Evolutionary conservation across 139 green algal species (phyloP).

Genomic region (Chlorella sp.): DNA sequence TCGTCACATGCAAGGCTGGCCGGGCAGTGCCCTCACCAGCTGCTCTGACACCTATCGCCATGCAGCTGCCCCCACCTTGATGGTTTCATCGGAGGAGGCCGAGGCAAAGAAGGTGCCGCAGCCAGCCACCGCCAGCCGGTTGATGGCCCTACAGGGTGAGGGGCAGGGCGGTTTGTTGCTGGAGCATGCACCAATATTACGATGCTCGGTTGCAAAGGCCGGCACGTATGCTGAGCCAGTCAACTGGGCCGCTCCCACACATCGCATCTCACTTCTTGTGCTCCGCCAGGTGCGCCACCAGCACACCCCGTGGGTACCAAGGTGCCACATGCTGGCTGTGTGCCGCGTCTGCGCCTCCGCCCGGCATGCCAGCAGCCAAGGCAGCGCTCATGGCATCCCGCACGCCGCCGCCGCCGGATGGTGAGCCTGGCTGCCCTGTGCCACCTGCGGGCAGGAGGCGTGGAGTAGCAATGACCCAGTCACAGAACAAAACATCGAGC

Average conservation of each 20-base stretch:
- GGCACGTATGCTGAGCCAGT: too few relatives aligned
- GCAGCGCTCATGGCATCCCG: conserved; percentile 39
- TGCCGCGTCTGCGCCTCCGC: neutral
- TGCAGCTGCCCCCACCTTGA: conserved; percentile 65
- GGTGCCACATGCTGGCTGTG: conserved; percentile 16
- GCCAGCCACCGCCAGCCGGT: conserved; percentile 68
- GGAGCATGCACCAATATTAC: too few relatives aligned
- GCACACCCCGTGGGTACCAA: conserved; percentile 89
- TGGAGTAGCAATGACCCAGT: too few relatives aligned
- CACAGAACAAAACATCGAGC: too few relatives aligned
- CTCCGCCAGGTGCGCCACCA: conserved; percentile 92
- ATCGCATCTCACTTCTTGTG: conserved; percentile 63
- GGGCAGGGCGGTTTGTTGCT: too few relatives aligned
- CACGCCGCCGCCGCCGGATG: neutral
- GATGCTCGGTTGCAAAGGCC: too few relatives aligned
- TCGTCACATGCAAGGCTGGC: too few relatives aligned
- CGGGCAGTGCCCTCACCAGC: too few relatives aligned
- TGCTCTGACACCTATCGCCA: too few relatives aligned
- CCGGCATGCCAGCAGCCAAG: conserved; percentile 24
- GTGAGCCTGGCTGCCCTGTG: neutral
- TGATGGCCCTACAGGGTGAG: conserved; percentile 71
- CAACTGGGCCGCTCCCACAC: too few relatives aligned
- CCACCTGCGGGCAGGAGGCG: neutral
- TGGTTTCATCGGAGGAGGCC: conserved; percentile 84
- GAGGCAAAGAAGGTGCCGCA: conserved; percentile 83